Base-by-base conservation (phyloP, 2,329 filamentous ascomycete genomes). In the Colletotrichum noveboracense region DNA sequence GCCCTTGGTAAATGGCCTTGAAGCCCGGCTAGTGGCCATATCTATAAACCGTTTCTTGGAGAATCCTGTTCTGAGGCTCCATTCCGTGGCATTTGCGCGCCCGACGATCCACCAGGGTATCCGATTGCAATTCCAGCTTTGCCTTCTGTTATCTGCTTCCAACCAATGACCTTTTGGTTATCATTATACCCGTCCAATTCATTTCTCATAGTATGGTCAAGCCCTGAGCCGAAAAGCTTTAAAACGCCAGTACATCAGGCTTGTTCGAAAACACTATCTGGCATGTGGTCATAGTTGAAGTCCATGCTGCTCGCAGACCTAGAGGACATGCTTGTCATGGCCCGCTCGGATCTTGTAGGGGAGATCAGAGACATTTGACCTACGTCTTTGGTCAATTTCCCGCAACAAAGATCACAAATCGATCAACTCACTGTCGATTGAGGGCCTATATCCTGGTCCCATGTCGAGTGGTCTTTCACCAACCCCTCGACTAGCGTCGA, bases 241-340 rank as follows among this genome's bases (percentile, higher is more conserved):
- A 32, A 32, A 76, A 74, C 74, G 30, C 70, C 70, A 30, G 34
- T 26, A 21, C 18, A 60, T 71, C n/a, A 28, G 60, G 65, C 65
- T 36, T 70, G 68, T 26, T 79, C 79, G 28, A 85, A 82, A 72
- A 84, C 79, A 48, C 78, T 79, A 58, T 86, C 84, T 2, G 84
- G 80, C 81, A 85, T 83, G 62, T 85, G 83, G 73, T 86, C 84
- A 68, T 82, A 85, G 78, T 83, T 83, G 71, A 84, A 79, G 18
- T 76, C 77, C 4, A 78, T 71, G 38, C 78, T 79, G 34, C 72
- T 75, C 52, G 77, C 80, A 28, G 78, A 48, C 9, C 56, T 66
- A 7, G 79, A 78, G 3, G 80, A 79, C 14, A 71, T 62, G 36
- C 52, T 68, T 10, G 66, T 60, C 67, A 62, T 70, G 32, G 32